Evolutionary conservation across 768 basidiomycete species (phyloP).

Genomic region (Mycena albidolilacea): DNA sequence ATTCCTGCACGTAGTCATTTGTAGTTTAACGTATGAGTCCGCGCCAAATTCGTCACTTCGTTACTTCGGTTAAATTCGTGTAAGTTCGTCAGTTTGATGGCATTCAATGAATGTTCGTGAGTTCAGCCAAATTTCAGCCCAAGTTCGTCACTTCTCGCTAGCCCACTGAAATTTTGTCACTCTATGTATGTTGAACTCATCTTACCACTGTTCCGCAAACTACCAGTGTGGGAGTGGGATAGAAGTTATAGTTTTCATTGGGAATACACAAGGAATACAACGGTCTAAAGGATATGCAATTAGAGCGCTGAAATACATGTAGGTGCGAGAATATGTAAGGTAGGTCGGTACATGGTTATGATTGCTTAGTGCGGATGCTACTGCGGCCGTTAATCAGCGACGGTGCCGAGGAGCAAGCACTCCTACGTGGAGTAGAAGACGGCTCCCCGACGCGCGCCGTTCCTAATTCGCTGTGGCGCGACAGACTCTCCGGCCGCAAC

Average conservation of each 20-base stretch:
- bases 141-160: no score
- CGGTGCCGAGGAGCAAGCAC: conserved; percentile 8
- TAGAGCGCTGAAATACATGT: conserved; percentile 7
- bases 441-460: background rate
- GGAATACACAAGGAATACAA: no score
- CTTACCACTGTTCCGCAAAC: conserved; percentile 9
- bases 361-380: conserved; percentile 1
- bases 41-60: no score
- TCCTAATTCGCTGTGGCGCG: background rate
- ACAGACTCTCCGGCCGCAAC: no score
- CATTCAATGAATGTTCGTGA: no score
- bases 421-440: background rate
- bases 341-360: background rate
- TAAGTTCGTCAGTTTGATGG: no score
- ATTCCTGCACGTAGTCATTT: no score
- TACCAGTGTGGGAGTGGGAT: conserved; percentile 1
- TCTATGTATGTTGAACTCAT: conserved; percentile 10
- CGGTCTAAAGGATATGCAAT: background rate
- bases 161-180: no score
- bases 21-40: no score
- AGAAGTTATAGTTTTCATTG: no score
- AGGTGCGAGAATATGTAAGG: conserved; percentile 6
- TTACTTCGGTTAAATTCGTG: no score
- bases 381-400: background rate
- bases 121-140: no score